Base-by-base conservation (phyloP, 1,284 basidiomycete species). In the Rhodotorula sp. region DNA sequence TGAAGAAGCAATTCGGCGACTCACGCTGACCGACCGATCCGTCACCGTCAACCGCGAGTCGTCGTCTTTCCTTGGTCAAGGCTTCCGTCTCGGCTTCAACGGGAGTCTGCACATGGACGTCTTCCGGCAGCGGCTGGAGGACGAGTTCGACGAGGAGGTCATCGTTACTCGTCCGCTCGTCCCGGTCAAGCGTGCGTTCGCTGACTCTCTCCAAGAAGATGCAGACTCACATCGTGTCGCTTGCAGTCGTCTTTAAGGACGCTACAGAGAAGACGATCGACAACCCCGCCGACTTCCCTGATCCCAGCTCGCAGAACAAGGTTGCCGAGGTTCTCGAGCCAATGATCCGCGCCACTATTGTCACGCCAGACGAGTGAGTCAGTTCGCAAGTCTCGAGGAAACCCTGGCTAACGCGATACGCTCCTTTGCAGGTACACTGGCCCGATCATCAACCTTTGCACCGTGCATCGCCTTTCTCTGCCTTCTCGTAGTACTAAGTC, bases 91-190 rank as follows among this genome's bases (percentile, higher is more conserved):
- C 11, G 96, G 96, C 0, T 98, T 99, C 80, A 85, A 99, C 16
- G 96, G 96, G 0, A 92, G 93, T 2, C 82, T 99, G 68, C 96
- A 99, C 79, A 93, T 99, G 89, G 96, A 99, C 76, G 92, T 96
- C 52, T 94, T 95, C 79, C 87, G 93, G 44, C 95, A 99, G 80
- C 86, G 96, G 20, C 84, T 99, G 10, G 95, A 98, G 80, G 96
- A 99, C 79, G 96, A 99, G 80, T 94, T 97, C 77, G 87, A 91
- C 22, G 68, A 68, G 44, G 77, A 79, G 64, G 77, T 78, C 11
- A 76, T 78, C 55, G 74, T 78, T 69, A 97, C 94, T 9, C 90
- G 93, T 2, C 94, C 94, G 1, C 94, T 92, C 4, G 94, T 96
- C 48, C 92, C 94, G 22, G 94, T 94, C 80, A 90, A 91, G 83